These are phyloP conservation scores for Nicotiana tomentosiformis DNA, from an alignment of 257 asterid species.

Conservation along the genomic window DNA sequence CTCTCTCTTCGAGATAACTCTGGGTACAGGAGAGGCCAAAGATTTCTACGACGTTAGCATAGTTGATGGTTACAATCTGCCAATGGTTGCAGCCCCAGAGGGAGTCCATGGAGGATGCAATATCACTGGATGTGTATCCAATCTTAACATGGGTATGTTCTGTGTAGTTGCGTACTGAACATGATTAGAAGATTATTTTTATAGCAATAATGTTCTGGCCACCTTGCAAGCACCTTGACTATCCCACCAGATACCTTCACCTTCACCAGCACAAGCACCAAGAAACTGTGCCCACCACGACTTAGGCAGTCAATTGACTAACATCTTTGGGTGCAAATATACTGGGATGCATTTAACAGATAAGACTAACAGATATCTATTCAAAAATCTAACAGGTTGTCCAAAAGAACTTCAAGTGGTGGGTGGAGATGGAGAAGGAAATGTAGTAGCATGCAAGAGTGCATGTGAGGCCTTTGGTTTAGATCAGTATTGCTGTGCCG, in stretches of 20 bases:
- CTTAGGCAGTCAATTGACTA: not conserved
- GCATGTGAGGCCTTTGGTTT: slow-evolving; percentile 76
- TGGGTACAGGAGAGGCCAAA: slow-evolving; percentile 48
- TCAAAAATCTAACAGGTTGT: slow-evolving; percentile 43
- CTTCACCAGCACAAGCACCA: not conserved
- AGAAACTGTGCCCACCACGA: too few relatives aligned
- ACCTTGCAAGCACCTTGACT: not conserved
- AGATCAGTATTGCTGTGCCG: slow-evolving; percentile 79
- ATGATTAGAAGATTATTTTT: not conserved
- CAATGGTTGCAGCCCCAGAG: slow-evolving; percentile 50
- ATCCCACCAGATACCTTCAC: too few relatives aligned
- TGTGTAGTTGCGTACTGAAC: not conserved
- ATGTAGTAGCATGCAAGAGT: slow-evolving; percentile 79
- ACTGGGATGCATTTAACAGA: not conserved
- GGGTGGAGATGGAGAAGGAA: slow-evolving; percentile 40
- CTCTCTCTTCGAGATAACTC: slow-evolving; percentile 76
- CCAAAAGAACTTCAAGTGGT: slow-evolving; percentile 82
- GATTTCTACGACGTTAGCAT: slow-evolving; percentile 80
- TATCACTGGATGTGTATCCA: slow-evolving; percentile 62
- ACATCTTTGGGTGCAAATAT: not conserved
- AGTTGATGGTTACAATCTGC: slow-evolving; percentile 77
- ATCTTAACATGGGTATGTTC: slow-evolving; percentile 60
- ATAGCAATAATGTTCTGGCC: not conserved
- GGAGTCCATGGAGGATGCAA: slow-evolving; percentile 53
- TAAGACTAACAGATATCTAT: not conserved